phyloP scores from a whole-genome alignment of 495 filamentous ascomycete species.

The Penicillium longicatenatum region DNA sequence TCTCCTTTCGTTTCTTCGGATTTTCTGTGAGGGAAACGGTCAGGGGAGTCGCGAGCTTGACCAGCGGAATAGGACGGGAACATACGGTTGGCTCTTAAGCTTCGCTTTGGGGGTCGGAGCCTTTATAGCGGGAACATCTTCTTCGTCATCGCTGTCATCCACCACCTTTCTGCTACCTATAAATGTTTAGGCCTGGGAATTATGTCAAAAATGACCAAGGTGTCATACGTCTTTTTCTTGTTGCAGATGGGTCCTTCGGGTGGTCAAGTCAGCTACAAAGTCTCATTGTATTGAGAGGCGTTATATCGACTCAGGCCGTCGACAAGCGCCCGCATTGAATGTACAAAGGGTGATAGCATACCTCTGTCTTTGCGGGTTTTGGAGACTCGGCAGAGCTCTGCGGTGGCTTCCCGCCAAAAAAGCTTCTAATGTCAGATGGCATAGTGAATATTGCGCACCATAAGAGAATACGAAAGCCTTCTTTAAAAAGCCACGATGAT shows the following conservation, averaged over 20 bases:
- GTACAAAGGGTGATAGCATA: constrained; percentile 20
- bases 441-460: constrained; percentile 38
- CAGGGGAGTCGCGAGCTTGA: constrained; percentile 3
- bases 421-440: constrained; percentile 78
- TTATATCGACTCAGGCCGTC: no score
- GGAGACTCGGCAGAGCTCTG: constrained; percentile 27
- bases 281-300: neutral
- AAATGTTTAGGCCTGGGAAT: constrained; percentile 15
- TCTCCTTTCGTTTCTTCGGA: constrained; percentile 49
- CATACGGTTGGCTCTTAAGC: constrained; percentile 44
- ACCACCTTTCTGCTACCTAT: constrained; percentile 69
- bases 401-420: constrained; percentile 64
- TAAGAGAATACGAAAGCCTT: neutral
- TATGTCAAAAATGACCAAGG: neutral
- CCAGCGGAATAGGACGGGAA: neutral
- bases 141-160: constrained; percentile 77
- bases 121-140: constrained; percentile 39
- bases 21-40: constrained; percentile 33
- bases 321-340: neutral
- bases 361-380: constrained; percentile 46
- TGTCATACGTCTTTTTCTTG: constrained; percentile 45
- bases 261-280: constrained; percentile 10
- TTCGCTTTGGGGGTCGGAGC: constrained; percentile 46
- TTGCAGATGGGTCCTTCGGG: constrained; percentile 33
- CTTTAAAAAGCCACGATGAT: neutral